Base-by-base conservation (phyloP, 495 filamentous ascomycete genomes). In the Terfezia boudieri region DNA sequence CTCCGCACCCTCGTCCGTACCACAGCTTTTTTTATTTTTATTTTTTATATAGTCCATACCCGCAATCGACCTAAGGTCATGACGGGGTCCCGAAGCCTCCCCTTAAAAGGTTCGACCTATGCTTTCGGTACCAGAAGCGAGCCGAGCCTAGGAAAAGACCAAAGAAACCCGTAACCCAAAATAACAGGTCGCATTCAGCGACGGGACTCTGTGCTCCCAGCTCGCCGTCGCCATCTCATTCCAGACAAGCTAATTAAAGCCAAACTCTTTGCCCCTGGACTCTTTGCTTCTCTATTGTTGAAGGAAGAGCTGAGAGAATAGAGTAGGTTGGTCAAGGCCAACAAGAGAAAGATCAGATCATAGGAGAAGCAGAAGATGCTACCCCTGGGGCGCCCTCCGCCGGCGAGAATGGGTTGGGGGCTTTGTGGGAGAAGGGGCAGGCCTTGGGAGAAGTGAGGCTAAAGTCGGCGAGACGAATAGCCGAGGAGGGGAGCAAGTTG, bases 401-500 rank as follows among this genome's bases (percentile, higher is more conserved):
- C 9, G 23, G 22, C 37, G 20, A n/a, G 17, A 41, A n/a, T 9
- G 37, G 20, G 37, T 12, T 51, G 36, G 49, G 49, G 32, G 48
- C 50, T 12, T 4, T 11, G 17, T 8, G 59, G 37, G 37, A 53
- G 37, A 50, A 36, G 6, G 6, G 37, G 8, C 50, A 56, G n/a
- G 57, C 49, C 3, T 55, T 48, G 17, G 16, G 22, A 53, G 55
- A 26, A 53, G 55, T 9, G 16, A 52, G 17, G 56, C 55, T 49
- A 52, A 65, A 64, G 43, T 35, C 35, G 49, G 55, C 49, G 1
- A 54, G 54, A 17, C 55, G 63, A 43, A 54, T 46, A 10, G 59
- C 50, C 9, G 56, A 53, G 23, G 57, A 62, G 37, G 53, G 59
- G 43, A 64, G 62, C 46, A 52, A 61, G 57, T 59, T 57, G 2